Base-by-base conservation (phyloP, 306 rosid species). In the Arachis hypogaea region DNA sequence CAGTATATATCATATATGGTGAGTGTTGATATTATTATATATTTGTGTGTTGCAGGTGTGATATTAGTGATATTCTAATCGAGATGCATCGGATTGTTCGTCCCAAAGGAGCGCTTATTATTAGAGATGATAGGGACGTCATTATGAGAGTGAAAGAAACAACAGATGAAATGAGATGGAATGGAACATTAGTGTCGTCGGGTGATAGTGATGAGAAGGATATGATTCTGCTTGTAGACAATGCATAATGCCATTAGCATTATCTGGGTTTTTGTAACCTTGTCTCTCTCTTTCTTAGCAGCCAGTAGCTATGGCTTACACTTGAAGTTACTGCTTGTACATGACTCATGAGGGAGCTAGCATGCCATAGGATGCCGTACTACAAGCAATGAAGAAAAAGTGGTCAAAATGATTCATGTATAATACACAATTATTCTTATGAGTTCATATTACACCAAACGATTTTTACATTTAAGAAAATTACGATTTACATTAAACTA, bases 21-120 rank as follows among this genome's bases (percentile, higher is more conserved):
- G 36, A 4, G 36, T 59, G 10, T 3, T 28, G 7, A 58, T 28
- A 2, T 5, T 56, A 9, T 5, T 63, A 33, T 63, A 12, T 12
- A 66, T 14, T 71, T 55, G 59, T 18, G 2, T 61, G 5, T 18
- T 81, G 72, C 74, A 86, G 88, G 84, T 86, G 90, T 74, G 85
- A 81, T 40, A 66, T 86, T 69, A 52, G 68, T 59, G 76, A 69
- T 62, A 81, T 86, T 56, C 63, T 84, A 60, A 18, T 86, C 11
- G 86, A 86, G 86, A 79, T 86, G 84, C 66, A 86, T 66, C 60
- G 90, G 38, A 81, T 86, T 76, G 61, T 86, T 79, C 81, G 88
- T 52, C 90, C 88, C 0, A 52, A 38, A 9, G 90, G 90, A 78
- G 62, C 84, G 43, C 80, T 81, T 47, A 79, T 86, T 52, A 74